These are phyloP conservation scores for Xylaria intraflava DNA, from an alignment of 495 filamentous ascomycete genomes.

Conservation along the genomic window DNA sequence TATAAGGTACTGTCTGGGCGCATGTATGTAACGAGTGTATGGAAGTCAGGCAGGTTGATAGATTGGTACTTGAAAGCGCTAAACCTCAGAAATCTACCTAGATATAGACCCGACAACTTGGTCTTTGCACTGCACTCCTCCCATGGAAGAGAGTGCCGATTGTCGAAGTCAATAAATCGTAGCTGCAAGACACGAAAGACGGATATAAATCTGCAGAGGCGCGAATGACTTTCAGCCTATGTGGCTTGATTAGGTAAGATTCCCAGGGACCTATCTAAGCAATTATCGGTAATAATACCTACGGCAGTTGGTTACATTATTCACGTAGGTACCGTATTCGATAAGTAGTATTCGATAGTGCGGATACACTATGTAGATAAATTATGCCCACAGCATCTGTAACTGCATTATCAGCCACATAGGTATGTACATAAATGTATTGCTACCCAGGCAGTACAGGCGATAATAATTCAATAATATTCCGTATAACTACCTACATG, in stretches of 20 bases:
- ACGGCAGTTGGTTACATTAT: too few relatives aligned
- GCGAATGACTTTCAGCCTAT: too few relatives aligned
- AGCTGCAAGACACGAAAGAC: neutral
- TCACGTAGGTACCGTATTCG: too few relatives aligned
- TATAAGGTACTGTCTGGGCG: neutral
- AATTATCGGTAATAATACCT: neutral
- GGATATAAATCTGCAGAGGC: neutral
- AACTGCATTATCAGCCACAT: neutral
- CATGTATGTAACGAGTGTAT: neutral
- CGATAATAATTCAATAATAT: too few relatives aligned
- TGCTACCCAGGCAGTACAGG: too few relatives aligned
- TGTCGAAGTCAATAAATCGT: neutral
- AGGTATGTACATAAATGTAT: neutral
- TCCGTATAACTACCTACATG: too few relatives aligned
- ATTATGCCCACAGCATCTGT: too few relatives aligned
- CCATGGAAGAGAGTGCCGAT: neutral
- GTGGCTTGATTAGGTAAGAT: conserved; percentile 11
- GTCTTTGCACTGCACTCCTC: neutral
- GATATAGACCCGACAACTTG: neutral
- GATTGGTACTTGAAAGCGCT: neutral
- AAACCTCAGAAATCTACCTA: neutral
- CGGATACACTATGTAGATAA: too few relatives aligned
- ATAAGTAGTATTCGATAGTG: too few relatives aligned
- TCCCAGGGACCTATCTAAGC: neutral
- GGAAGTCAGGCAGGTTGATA: neutral